Conservation (phyloP, 495 filamentous ascomycete genomes). For the Lophiotrema nucula region DNA sequence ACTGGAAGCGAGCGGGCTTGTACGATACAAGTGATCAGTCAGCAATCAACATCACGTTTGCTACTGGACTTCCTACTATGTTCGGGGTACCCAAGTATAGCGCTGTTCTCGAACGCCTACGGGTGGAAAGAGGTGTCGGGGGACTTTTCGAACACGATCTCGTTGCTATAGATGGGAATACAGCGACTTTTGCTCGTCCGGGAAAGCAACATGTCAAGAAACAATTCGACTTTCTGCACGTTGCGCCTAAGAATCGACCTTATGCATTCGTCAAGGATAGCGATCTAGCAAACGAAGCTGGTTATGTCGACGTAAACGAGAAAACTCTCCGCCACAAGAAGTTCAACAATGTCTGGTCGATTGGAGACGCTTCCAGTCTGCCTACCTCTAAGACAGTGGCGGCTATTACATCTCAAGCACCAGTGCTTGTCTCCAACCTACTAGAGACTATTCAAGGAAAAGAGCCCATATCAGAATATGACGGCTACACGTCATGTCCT, state of each 20-base stretch:
- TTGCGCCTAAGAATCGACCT: constrained; percentile 61
- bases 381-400: constrained; percentile 70
- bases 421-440: constrained; percentile 54
- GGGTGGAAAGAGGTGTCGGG: constrained; percentile 62
- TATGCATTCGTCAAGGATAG: constrained; percentile 60
- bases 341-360: constrained; percentile 66
- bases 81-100: constrained; percentile 71
- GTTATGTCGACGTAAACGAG: constrained; percentile 58
- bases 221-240: constrained; percentile 61
- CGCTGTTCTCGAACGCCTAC: constrained; percentile 57
- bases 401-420: constrained; percentile 62
- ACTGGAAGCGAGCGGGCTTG: constrained; percentile 61
- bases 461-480: constrained; percentile 52
- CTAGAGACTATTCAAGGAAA: constrained; percentile 55
- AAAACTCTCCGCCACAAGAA: constrained; percentile 60
- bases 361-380: constrained; percentile 64
- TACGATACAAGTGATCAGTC: constrained; percentile 51
- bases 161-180: constrained; percentile 58
- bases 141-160: constrained; percentile 67
- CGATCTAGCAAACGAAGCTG: constrained; percentile 52
- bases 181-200: constrained; percentile 52
- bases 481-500: constrained; percentile 70
- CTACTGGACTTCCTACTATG: constrained; percentile 62
- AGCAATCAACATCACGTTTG: constrained; percentile 61
- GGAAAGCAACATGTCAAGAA: constrained; percentile 43